Conservation (phyloP, 2,329 filamentous ascomycete genomes). For the Cercospora nicotianae region DNA sequence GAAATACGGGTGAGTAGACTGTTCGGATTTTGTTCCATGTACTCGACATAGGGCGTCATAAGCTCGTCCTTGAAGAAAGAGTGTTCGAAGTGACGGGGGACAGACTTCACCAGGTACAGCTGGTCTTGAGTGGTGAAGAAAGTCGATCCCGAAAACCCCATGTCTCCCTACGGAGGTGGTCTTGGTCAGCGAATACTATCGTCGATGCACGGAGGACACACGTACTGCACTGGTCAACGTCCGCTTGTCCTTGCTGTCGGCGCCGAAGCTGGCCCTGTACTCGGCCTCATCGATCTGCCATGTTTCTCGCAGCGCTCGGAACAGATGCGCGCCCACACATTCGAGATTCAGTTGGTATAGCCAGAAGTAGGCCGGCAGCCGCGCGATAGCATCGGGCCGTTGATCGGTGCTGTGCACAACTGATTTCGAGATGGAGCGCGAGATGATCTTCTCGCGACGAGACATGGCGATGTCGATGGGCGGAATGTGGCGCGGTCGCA, state of each 20-base stretch:
- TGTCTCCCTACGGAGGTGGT: conserved; percentile 44
- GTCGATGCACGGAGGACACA: neutral
- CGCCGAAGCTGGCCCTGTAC: conserved; percentile 56
- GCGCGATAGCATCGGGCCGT: conserved; percentile 12
- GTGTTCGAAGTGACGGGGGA: conserved; percentile 69
- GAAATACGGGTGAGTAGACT: conserved; percentile 71
- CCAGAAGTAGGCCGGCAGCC: conserved; percentile 28
- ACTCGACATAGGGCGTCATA: conserved; percentile 62
- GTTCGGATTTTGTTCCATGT: conserved; percentile 61
- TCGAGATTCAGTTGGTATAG: conserved; percentile 39
- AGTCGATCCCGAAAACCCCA: conserved; percentile 74
- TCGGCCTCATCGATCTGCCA: conserved; percentile 58
- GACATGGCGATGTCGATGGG: conserved; percentile 16
- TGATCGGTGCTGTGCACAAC: conserved; percentile 23
- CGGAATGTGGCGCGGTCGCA: neutral
- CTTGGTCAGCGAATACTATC: neutral
- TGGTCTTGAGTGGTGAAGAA: conserved; percentile 68
- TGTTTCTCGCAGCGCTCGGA: conserved; percentile 53
- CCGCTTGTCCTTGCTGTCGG: conserved; percentile 40
- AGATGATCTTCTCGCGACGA: conserved; percentile 26
- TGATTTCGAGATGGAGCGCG: conserved; percentile 24
- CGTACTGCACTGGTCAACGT: neutral
- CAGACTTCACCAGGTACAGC: conserved; percentile 69
- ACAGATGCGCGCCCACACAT: conserved; percentile 47
- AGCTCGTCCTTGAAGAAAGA: conserved; percentile 68